A percentile compares a stretch with the other conserved stretches of the same genome.
Conservation (phyloP, 176 grass and related monocot genomes). For the Themeda triandra region DNA sequence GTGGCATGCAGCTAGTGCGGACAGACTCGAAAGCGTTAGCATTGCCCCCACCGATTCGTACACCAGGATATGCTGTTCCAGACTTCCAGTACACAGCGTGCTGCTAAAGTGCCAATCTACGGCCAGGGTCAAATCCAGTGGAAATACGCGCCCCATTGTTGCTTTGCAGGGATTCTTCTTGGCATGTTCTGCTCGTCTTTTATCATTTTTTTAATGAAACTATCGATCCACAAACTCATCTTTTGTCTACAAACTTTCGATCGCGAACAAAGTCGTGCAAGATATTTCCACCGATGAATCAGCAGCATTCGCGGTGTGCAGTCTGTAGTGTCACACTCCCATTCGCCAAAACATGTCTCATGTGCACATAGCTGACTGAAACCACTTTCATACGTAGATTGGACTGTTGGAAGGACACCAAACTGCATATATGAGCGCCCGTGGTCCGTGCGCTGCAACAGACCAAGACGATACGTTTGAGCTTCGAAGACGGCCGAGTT, state of each 20-base stretch:
- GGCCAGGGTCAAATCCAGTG: neutral
- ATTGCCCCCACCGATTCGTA: neutral
- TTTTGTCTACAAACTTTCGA: neutral
- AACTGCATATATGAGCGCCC: no score
- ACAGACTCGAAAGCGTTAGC: neutral
- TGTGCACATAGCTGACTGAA: no score
- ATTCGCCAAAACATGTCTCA: neutral
- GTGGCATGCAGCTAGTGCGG: slow-evolving; percentile 27
- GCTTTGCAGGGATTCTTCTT: neutral
- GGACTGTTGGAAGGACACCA: no score
- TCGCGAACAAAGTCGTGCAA: neutral
- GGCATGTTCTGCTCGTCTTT: neutral
- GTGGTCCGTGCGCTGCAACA: no score
- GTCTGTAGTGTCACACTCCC: neutral
- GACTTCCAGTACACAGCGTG: neutral
- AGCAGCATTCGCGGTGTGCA: neutral
- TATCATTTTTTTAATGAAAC: neutral
- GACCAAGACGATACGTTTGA: no score
- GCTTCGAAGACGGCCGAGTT: no score
- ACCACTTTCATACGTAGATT: no score
- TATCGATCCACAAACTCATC: neutral
- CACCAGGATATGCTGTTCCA: neutral
- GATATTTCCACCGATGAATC: no score
- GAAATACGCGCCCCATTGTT: slow-evolving; percentile 5
- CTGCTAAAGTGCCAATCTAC: neutral